Evolutionary conservation across 225 moss, liverwort and hornwort species (phyloP), one percentile per base, ranked within the genome.

Genomic region (Antitrichia curtipendula): DNA sequence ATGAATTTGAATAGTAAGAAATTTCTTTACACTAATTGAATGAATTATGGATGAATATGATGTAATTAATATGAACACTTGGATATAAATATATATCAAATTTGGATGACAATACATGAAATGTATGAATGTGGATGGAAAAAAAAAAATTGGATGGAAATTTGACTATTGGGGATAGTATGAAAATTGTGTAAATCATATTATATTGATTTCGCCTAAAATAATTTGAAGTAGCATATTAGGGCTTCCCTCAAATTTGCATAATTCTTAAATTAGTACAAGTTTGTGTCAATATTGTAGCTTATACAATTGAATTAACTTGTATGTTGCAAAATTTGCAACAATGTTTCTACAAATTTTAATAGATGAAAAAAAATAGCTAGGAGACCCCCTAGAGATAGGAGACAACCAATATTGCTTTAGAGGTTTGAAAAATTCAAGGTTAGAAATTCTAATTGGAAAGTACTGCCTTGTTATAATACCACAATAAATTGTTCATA

Each of bases 391-490:
- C 1, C 4, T 74, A 5, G 21, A 74, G 7, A 32, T 74, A 74
- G 7, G 31, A 31, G 4, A 29, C 31, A 74, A 31, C 5, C 3
- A 20, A 31, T 20, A 20, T 49, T 32, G 4, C 12, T 74, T 45
- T 49, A 74, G 31, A 73, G 7, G 2, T 31, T 31, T 74, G 4
- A 7, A 20, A 74, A 74, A n/a, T 74, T 74, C 49, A 49, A 31
- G 17, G 12, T 7, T 49, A 2, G 19, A 74, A 74, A 49, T 7
- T 19, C 12, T 49, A 74, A 4, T 12, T 31, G 10, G 31, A 31
- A 31, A 2, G 2, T 47, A 49, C 0, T 47, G 1, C 4, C 19
- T 0, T 38, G 1, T 41, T 41, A 13, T 14, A 24, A 70, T 41
- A 38, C 4, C 4, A n/a, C 12, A 38, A 10, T 3, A n/a, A 16